Evolutionary conservation across 2,329 filamentous ascomycete genomes (phyloP).

Genomic region (Microcyclosporella mali): DNA sequence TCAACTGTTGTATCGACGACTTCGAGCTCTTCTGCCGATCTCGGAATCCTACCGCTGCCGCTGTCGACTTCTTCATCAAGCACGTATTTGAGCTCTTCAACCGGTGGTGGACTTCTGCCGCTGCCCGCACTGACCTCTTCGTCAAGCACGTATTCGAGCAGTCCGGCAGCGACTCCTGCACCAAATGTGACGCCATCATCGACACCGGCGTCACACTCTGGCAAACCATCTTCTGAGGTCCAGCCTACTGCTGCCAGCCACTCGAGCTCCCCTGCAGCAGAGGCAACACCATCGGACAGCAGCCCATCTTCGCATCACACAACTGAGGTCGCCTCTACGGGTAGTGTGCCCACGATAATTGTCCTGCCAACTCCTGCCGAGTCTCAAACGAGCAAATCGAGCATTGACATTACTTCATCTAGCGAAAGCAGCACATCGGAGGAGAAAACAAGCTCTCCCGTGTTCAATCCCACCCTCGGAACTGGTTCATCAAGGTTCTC

Average conservation of each 20-base stretch:
- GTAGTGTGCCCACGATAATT: neutral
- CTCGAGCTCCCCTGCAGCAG: neutral
- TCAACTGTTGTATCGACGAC: too few relatives aligned
- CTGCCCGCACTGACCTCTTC: neutral
- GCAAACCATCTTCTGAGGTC: neutral
- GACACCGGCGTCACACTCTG: neutral
- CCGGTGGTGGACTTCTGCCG: too few relatives aligned
- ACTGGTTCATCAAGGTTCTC: too few relatives aligned
- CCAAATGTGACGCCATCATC: neutral
- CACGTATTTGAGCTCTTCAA: neutral
- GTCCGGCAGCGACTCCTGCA: neutral
- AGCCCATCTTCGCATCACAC: too few relatives aligned
- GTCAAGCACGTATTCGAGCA: slow-evolving; percentile 2
- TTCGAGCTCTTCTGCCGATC: too few relatives aligned
- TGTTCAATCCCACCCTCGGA: too few relatives aligned
- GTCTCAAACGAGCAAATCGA: neutral
- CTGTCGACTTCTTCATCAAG: neutral
- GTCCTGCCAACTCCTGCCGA: neutral
- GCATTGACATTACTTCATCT: neutral
- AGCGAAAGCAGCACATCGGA: neutral
- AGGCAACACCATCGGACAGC: too few relatives aligned
- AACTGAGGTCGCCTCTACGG: neutral
- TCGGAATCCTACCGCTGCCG: too few relatives aligned
- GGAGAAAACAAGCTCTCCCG: too few relatives aligned
- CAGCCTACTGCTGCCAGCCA: slow-evolving; percentile 1